Evolutionary conservation across 1,139 yeast species (phyloP).

Genomic region (Ashbya aceris): DNA sequence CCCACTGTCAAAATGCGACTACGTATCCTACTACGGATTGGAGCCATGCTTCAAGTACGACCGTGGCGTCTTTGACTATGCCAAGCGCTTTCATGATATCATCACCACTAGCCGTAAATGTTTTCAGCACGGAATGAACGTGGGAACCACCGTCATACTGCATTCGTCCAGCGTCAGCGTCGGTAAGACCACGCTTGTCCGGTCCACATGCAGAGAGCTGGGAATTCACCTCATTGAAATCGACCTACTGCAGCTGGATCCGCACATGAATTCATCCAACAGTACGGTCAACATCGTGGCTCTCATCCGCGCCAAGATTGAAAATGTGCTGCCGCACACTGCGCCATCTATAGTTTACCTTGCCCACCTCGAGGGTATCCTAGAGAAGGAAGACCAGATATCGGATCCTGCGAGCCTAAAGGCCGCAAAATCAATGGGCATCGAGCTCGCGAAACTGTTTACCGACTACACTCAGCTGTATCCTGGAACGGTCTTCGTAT

Average conservation of each 20-base stretch:
- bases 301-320: constrained; percentile 63
- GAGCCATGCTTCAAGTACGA: constrained; percentile 31
- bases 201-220: constrained; percentile 44
- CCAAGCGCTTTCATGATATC: constrained; percentile 44
- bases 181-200: constrained; percentile 64
- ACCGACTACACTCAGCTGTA: constrained; percentile 40
- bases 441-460: constrained; percentile 52
- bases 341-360: constrained; percentile 43
- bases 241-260: constrained; percentile 47
- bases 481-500: constrained; percentile 45
- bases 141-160: constrained; percentile 57
- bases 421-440: constrained; percentile 42
- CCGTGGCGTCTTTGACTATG: constrained; percentile 37
- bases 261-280: constrained; percentile 51
- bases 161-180: constrained; percentile 66
- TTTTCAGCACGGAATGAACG: constrained; percentile 27
- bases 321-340: constrained; percentile 39
- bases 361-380: constrained; percentile 67
- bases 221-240: constrained; percentile 66
- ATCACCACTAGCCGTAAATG: constrained; percentile 36
- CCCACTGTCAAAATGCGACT: constrained; percentile 28
- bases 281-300: constrained; percentile 79
- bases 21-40: constrained; percentile 43
- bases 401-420: constrained; percentile 35
- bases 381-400: constrained; percentile 61